Conservation (phyloP, 768 basidiomycete species). For the Calocybe cyanea region DNA sequence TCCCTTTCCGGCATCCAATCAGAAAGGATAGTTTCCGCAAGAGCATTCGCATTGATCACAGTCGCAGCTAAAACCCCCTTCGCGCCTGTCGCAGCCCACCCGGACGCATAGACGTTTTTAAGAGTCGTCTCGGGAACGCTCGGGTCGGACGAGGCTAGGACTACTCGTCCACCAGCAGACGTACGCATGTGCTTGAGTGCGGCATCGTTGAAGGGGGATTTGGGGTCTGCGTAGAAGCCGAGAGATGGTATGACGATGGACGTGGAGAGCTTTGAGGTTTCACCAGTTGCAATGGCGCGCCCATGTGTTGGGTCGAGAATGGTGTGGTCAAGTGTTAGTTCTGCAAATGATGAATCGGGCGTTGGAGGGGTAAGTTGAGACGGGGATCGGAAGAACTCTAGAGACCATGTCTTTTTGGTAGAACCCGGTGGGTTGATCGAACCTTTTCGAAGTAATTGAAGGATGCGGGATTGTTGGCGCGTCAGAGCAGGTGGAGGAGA, state of each 20-base stretch:
- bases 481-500: slow-evolving; percentile 31
- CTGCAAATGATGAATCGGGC: slow-evolving; percentile 21
- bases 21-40: slow-evolving; percentile 65
- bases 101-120: slow-evolving; percentile 80
- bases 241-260: slow-evolving; percentile 85
- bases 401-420: slow-evolving; percentile 68
- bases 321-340: slow-evolving; percentile 61
- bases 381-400: slow-evolving; percentile 81
- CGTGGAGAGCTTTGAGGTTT: slow-evolving; percentile 49
- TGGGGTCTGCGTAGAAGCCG: slow-evolving; percentile 76
- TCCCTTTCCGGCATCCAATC: slow-evolving; percentile 37
- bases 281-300: slow-evolving; percentile 53
- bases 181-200: slow-evolving; percentile 54
- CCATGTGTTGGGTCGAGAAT: slow-evolving; percentile 43
- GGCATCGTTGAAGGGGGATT: slow-evolving; percentile 55
- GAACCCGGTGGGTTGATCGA: slow-evolving; percentile 46
- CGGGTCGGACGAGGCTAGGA: slow-evolving; percentile 28
- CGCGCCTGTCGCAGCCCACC: slow-evolving; percentile 92
- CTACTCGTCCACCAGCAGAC: slow-evolving; percentile 36
- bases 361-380: slow-evolving; percentile 35
- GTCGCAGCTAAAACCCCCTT: slow-evolving; percentile 89
- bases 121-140: slow-evolving; percentile 28
- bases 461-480: slow-evolving; percentile 61
- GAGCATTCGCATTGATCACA: slow-evolving; percentile 87
- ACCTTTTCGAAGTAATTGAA: slow-evolving; percentile 65